Conservation (phyloP, 768 basidiomycete species). For the Cystofilobasidium capitatum region DNA sequence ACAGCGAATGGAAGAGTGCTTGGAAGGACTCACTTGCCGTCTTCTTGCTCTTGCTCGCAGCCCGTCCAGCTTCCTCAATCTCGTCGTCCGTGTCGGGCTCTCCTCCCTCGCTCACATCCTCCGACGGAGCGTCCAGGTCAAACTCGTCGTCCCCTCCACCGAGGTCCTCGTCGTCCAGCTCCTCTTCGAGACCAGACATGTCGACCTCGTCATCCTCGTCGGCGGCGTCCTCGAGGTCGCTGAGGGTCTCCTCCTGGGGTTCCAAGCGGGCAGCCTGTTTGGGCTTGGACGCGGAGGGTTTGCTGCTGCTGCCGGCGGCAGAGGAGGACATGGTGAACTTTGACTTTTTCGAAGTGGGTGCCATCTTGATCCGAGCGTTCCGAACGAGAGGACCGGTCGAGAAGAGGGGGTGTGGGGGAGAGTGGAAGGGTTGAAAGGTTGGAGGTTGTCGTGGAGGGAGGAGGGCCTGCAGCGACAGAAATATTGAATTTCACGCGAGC, state of each 20-base stretch:
- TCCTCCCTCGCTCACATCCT: slow-evolving; percentile 29
- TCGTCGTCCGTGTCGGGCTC: slow-evolving; percentile 38
- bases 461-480: too few species aligned
- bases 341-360: slow-evolving; percentile 22
- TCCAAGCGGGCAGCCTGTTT: neutral
- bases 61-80: slow-evolving; percentile 35
- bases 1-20: neutral
- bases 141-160: too few species aligned
- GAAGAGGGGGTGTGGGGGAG: neutral
- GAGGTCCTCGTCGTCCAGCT: slow-evolving; percentile 31
- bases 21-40: slow-evolving; percentile 36
- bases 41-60: slow-evolving; percentile 31
- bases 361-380: slow-evolving; percentile 6
- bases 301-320: neutral
- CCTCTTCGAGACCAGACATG: slow-evolving; percentile 32
- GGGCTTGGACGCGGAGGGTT: neutral
- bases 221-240: slow-evolving; percentile 28
- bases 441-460: too few species aligned
- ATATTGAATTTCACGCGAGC: too few species aligned
- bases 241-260: slow-evolving; percentile 13
- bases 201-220: slow-evolving; percentile 29
- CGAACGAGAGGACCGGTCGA: neutral
- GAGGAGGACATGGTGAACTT: slow-evolving; percentile 22
- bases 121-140: too few species aligned
- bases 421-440: neutral